Base-by-base conservation (phyloP, 1,284 basidiomycete genomes). In the Puccinia horiana region DNA sequence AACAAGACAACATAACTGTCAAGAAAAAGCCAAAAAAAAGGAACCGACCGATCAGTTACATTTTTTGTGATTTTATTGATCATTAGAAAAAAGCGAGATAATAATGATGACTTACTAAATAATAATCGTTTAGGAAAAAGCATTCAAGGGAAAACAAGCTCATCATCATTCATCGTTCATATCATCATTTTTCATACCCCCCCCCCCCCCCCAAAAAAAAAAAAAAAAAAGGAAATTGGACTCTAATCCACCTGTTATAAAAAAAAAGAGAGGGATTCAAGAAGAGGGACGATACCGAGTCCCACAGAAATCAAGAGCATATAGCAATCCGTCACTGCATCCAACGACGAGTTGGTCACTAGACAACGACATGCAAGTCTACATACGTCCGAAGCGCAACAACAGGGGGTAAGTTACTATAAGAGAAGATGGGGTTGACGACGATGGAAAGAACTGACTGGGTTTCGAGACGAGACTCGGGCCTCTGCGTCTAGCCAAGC, bases 291-390 rank as follows among this genome's bases (percentile, higher is more conserved):
- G 52, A 67, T 81, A 81, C 2, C 29, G 26, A 14, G 6, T 63
- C 18, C 79, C 79, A 35, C 79, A 81, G 49, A 81, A 81, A 32
- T 81, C 79, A 14, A 81, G 42, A 6, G 79, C 79, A 61, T 81
- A 81, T 20, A 81, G 58, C 6, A 81, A 16, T 37, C 79, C 79
- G 49, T 81, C 79, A 37, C 70, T 74, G 35, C 70, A 81, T 11
- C 79, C 79, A 0, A 81, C 79, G 37, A 81, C 79, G 18, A 81
- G 47, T 44, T 74, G 79, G 40, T 81, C 79, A 23, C 79, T 81
- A 12, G 79, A 81, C 12, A 81, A 58, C 16, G 79, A 81, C 79
- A 81, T 81, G 29, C 79, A 81, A 23, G 79, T 81, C 79, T 81
- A 73, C 18, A 26, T 8, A 12, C 44, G 44, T 32, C 32, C 65